These are phyloP conservation scores for Thermothielavioides terrestris DNA, from an alignment of 495 filamentous ascomycete species.

Conservation along the genomic window DNA sequence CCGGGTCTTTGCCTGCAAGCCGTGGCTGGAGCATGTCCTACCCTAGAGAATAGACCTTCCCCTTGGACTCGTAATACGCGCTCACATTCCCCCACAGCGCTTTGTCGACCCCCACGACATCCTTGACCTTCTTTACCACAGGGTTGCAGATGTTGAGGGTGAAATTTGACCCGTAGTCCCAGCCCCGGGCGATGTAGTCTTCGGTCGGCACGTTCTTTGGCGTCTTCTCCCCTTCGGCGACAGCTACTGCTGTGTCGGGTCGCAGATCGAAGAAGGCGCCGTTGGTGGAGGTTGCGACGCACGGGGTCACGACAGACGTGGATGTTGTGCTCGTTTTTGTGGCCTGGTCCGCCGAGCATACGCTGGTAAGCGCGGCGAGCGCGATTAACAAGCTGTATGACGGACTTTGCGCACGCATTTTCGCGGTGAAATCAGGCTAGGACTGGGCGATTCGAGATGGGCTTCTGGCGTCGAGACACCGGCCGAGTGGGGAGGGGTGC, in stretches of 20 bases:
- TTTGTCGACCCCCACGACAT: conserved; percentile 61
- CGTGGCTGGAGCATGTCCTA: too few species aligned
- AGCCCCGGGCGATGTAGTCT: conserved; percentile 77
- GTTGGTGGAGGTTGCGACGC: conserved; percentile 67
- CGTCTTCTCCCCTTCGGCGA: conserved; percentile 48
- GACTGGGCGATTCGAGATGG: neutral
- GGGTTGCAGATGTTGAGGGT: conserved; percentile 89
- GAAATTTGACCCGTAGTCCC: conserved; percentile 83
- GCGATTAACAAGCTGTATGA: conserved; percentile 10
- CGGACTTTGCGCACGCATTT: conserved; percentile 17
- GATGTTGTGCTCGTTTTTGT: conserved; percentile 10
- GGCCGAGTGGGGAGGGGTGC: conserved; percentile 6
- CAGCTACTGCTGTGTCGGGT: conserved; percentile 51
- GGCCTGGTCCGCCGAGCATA: conserved; percentile 13
- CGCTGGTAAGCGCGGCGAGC: conserved; percentile 13
- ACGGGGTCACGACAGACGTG: conserved; percentile 47
- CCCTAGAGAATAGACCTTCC: conserved; percentile 78
- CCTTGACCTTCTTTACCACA: conserved; percentile 65
- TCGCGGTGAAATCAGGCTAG: too few species aligned
- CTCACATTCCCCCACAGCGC: conserved; percentile 69
- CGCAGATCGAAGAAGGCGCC: conserved; percentile 88
- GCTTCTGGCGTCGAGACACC: too few species aligned
- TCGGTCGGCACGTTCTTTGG: conserved; percentile 46
- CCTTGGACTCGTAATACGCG: conserved; percentile 72
- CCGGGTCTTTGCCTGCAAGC: too few species aligned